These are phyloP conservation scores for Talaromyces sp. DNA, from an alignment of 2,329 filamentous ascomycete genomes.

Conservation along the genomic window DNA sequence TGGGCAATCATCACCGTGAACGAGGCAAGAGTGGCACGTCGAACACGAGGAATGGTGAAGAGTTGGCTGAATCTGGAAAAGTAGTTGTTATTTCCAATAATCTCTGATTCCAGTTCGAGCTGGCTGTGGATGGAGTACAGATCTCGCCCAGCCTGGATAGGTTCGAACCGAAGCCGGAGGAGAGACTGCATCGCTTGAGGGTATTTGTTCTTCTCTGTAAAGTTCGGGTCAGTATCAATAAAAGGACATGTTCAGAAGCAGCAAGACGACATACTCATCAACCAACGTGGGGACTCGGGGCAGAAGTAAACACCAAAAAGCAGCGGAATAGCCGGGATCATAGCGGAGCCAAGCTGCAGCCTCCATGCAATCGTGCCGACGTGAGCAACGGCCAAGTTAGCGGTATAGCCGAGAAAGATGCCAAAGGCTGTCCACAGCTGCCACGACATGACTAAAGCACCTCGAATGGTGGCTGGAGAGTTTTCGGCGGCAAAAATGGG, in stretches of 20 bases:
- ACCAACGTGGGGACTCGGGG: conserved; percentile 63
- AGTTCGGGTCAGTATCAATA: not conserved
- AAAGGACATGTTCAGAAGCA: not conserved
- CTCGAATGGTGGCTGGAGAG: conserved; percentile 51
- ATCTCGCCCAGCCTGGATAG: conserved; percentile 59
- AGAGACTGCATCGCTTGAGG: conserved; percentile 58
- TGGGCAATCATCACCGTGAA: conserved; percentile 77
- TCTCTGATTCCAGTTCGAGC: conserved; percentile 43
- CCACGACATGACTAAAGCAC: conserved; percentile 54
- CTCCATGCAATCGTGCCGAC: conserved; percentile 59
- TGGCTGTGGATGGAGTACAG: conserved; percentile 58
- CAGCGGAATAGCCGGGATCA: conserved; percentile 61
- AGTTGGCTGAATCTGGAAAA: conserved; percentile 54
- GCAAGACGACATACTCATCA: conserved; percentile 40
- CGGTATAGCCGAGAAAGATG: conserved; percentile 63
- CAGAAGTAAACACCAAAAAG: conserved; percentile 56
- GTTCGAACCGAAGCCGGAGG: conserved; percentile 52
- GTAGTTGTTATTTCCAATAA: conserved; percentile 51
- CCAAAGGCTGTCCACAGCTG: conserved; percentile 55
- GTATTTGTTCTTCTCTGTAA: conserved; percentile 55
- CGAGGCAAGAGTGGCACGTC: conserved; percentile 66
- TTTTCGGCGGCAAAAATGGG: conserved; percentile 55
- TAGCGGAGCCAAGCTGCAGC: conserved; percentile 60
- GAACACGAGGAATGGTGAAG: conserved; percentile 46
- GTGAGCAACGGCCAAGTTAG: conserved; percentile 61